phyloP scores from a whole-genome alignment of 441 rosid species.

The Adansonia madagascariensis region DNA sequence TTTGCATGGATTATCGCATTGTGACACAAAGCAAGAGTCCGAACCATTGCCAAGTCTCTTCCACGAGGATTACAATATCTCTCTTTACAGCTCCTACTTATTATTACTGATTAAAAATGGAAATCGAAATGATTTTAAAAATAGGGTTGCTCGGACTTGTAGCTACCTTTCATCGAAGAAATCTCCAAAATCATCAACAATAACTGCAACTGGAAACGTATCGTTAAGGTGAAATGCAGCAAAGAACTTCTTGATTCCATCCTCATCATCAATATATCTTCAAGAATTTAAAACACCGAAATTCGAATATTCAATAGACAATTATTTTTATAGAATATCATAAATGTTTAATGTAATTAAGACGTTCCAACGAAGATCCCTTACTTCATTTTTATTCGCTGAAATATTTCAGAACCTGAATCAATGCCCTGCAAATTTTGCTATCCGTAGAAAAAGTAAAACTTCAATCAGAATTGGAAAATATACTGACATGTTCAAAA shows the following conservation, averaged over 20 bases:
- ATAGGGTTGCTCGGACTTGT: neutral
- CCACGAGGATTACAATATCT: conserved; percentile 70
- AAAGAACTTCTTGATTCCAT: conserved; percentile 74
- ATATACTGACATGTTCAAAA: neutral
- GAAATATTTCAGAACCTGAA: conserved; percentile 60
- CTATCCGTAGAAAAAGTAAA: neutral
- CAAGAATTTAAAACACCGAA: conserved; percentile 7
- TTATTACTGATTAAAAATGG: neutral
- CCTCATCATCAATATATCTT: conserved; percentile 83
- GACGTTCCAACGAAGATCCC: neutral
- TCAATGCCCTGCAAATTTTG: conserved; percentile 57
- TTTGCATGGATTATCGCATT: conserved; percentile 66
- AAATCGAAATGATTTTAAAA: neutral
- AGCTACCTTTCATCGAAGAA: conserved; percentile 62
- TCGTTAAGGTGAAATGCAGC: conserved; percentile 83
- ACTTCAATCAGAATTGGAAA: neutral
- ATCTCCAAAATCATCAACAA: conserved; percentile 82
- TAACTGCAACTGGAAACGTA: conserved; percentile 51
- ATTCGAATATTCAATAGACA: neutral
- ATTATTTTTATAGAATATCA: neutral
- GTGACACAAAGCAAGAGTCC: conserved; percentile 73
- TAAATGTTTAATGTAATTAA: neutral
- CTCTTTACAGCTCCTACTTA: conserved; percentile 58
- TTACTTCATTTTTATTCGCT: conserved; percentile 81
- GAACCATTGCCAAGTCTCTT: conserved; percentile 80